A percentile compares a stretch with the other conserved stretches of the same genome.
These are phyloP conservation scores for Silene noctiflora DNA, from an alignment of 179 eudicot genomes.

Conservation along the genomic window DNA sequence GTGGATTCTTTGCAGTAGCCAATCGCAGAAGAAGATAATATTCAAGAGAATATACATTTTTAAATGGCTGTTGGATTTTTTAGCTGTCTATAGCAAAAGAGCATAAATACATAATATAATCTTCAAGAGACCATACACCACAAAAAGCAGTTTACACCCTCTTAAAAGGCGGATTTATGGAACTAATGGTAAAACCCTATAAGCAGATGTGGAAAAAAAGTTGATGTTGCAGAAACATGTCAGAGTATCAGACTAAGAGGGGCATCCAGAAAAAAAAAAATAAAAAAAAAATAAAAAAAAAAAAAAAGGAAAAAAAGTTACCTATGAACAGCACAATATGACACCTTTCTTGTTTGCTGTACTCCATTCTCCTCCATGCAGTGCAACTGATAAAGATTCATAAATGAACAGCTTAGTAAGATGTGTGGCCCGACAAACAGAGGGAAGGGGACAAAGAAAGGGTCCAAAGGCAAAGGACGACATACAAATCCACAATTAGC, in stretches of 20 bases:
- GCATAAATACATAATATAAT: neutral
- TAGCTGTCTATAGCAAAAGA: neutral
- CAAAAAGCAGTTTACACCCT: neutral
- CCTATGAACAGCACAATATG: slow-evolving; percentile 83
- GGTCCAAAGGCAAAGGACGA: slow-evolving; percentile 1
- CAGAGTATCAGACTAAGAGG: neutral
- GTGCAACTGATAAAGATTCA: slow-evolving; percentile 52
- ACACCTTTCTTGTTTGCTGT: slow-evolving; percentile 52
- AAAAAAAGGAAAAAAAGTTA: slow-evolving; percentile 21
- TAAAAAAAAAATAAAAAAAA: neutral
- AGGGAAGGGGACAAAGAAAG: neutral
- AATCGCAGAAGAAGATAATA: neutral
- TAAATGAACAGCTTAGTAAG: slow-evolving; percentile 2
- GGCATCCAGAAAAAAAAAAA: neutral
- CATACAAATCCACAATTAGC: slow-evolving; percentile 3
- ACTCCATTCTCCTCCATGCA: slow-evolving; percentile 68
- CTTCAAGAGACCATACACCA: neutral
- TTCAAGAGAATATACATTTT: neutral
- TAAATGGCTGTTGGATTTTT: neutral
- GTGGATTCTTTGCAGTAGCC: neutral
- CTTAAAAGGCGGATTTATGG: neutral
- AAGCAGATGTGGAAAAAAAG: neutral
- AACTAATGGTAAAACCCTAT: neutral
- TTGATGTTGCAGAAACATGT: neutral
- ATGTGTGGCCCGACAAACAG: neutral